A percentile compares a stretch with the other conserved stretches of the same genome.
Conservation (phyloP, 257 asterid genomes). For the Coffea eugenioides region DNA sequence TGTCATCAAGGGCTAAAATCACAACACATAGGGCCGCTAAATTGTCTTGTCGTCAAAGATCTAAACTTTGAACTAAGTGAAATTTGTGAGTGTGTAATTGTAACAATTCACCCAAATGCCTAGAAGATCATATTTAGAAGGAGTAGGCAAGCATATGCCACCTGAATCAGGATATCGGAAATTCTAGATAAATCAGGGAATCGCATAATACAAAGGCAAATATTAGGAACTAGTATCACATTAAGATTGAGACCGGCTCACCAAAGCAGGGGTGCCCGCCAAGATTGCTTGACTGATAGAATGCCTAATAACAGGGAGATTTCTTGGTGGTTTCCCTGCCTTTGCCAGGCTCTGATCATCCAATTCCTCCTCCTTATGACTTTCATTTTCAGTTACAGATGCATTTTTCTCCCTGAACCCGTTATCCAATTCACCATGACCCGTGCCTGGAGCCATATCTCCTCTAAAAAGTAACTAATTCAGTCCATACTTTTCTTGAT, state of each 20-base stretch:
- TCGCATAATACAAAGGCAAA: background rate
- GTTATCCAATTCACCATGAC: slow-evolving; percentile 41
- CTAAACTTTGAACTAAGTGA: background rate
- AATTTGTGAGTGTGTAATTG: background rate
- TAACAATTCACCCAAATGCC: background rate
- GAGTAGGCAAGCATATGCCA: background rate
- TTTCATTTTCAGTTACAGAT: slow-evolving; percentile 32
- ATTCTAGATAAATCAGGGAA: background rate
- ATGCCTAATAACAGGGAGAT: slow-evolving; percentile 64
- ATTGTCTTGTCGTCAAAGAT: background rate
- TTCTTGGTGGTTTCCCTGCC: slow-evolving; percentile 64
- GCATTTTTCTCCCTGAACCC: slow-evolving; percentile 42
- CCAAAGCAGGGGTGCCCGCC: slow-evolving; percentile 53
- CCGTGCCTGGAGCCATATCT: slow-evolving; percentile 57
- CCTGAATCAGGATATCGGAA: background rate
- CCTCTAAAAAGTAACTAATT: slow-evolving; percentile 2
- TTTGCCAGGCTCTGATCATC: slow-evolving; percentile 46
- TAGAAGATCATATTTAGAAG: background rate
- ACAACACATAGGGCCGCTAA: background rate
- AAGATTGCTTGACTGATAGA: slow-evolving; percentile 76
- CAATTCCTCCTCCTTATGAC: slow-evolving; percentile 32
- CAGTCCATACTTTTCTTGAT: slow-evolving; percentile 23
- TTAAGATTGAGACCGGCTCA: slow-evolving; percentile 32
- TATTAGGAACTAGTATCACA: background rate
- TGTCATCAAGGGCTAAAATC: background rate